These are phyloP conservation scores for Brassica nigra DNA, from an alignment of 345 rosid species.

Conservation along the genomic window DNA sequence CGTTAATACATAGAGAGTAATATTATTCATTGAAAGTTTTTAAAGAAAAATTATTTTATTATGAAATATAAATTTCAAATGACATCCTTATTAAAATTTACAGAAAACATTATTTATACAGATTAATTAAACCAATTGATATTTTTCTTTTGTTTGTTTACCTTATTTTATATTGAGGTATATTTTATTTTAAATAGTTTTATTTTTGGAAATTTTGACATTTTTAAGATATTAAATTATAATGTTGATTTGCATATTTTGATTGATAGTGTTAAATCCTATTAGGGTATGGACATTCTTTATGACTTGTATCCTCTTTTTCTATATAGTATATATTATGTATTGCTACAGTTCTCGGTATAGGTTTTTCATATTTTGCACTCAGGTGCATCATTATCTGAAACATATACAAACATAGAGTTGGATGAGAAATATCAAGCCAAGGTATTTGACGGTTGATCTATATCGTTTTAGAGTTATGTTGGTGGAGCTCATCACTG, in stretches of 20 bases:
- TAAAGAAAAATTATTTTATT: too few relatives aligned
- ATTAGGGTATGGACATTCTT: background rate
- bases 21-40: too few relatives aligned
- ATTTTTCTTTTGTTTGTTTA: background rate
- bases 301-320: background rate
- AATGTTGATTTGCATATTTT: background rate
- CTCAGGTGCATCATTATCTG: background rate
- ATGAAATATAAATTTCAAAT: too few relatives aligned
- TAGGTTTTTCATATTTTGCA: background rate
- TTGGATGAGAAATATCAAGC: background rate
- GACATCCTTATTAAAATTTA: too few relatives aligned
- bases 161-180: background rate
- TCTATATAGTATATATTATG: background rate
- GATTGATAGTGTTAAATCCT: background rate
- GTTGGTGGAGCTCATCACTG: background rate
- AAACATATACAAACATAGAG: background rate
- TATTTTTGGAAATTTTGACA: background rate
- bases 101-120: too few relatives aligned
- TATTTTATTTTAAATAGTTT: too few relatives aligned
- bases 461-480: background rate
- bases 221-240: background rate
- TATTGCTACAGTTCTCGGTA: background rate
- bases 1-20: too few relatives aligned
- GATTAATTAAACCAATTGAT: too few relatives aligned
- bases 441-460: background rate